Evolutionary conservation across 352 stramenopile genomes (phyloP).

Genomic region (Globisporangium mamillatum): DNA sequence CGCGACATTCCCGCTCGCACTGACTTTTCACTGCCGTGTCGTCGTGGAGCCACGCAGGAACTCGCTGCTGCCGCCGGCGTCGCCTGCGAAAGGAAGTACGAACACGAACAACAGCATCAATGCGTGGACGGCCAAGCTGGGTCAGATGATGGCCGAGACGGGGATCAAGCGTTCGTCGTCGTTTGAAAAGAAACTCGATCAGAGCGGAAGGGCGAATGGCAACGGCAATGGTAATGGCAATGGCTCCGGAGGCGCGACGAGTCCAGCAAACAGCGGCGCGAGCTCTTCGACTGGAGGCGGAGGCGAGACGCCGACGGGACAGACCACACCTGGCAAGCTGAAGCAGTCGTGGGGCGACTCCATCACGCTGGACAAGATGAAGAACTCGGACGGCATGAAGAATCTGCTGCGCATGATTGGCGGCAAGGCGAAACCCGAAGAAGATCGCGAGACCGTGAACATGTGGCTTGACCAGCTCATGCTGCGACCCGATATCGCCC

Average conservation of each 20-base stretch:
- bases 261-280: slow-evolving; percentile 17
- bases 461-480: slow-evolving; percentile 58
- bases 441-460: slow-evolving; percentile 58
- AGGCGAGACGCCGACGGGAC: slow-evolving; percentile 20
- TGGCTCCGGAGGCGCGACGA: slow-evolving; percentile 13
- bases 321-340: slow-evolving; percentile 32
- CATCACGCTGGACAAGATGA: slow-evolving; percentile 58
- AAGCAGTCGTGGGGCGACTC: slow-evolving; percentile 30
- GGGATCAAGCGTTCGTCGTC: slow-evolving; percentile 47
- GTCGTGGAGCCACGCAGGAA: slow-evolving; percentile 10
- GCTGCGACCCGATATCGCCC: slow-evolving; percentile 40
- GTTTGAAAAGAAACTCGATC: slow-evolving; percentile 43
- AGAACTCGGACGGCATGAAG: slow-evolving; percentile 67
- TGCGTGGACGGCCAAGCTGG: slow-evolving; percentile 50
- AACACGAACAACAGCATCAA: slow-evolving; percentile 4
- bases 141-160: slow-evolving; percentile 32
- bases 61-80: slow-evolving; percentile 26
- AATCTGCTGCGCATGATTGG: slow-evolving; percentile 76
- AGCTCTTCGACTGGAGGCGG: background rate
- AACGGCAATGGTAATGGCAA: background rate
- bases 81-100: slow-evolving; percentile 32
- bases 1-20: slow-evolving; percentile 60
- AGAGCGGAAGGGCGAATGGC: slow-evolving; percentile 13
- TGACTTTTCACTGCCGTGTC: slow-evolving; percentile 56
- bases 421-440: slow-evolving; percentile 46